Conservation (phyloP, 768 basidiomycete species). For the Galerina sulciceps region DNA sequence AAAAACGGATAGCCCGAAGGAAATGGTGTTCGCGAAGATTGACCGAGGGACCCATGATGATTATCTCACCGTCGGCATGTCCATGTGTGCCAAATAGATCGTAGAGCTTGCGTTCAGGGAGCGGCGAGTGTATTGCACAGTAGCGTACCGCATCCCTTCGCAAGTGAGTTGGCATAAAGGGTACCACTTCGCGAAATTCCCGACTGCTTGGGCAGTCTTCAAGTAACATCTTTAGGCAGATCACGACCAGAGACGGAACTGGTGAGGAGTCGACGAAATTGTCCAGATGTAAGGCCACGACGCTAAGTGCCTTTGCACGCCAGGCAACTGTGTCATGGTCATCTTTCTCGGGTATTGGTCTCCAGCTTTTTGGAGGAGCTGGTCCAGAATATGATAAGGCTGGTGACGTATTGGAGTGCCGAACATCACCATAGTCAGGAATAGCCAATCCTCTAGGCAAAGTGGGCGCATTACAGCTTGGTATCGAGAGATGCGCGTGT, state of each 20-base stretch:
- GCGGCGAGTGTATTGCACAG: conserved; percentile 59
- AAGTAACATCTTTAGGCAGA: conserved; percentile 61
- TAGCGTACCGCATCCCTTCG: conserved; percentile 62
- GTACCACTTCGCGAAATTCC: conserved; percentile 51
- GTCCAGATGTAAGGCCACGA: conserved; percentile 45
- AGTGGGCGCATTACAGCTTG: conserved; percentile 45
- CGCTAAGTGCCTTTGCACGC: conserved; percentile 60
- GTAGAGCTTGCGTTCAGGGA: conserved; percentile 52
- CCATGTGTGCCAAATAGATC: conserved; percentile 52
- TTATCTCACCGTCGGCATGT: conserved; percentile 65
- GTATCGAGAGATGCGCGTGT: conserved; percentile 31
- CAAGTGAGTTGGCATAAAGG: conserved; percentile 62
- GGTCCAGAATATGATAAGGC: conserved; percentile 47
- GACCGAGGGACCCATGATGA: conserved; percentile 63
- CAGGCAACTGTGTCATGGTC: conserved; percentile 39
- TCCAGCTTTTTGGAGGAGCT: conserved; percentile 64
- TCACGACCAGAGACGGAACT: conserved; percentile 54
- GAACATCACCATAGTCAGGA: conserved; percentile 15
- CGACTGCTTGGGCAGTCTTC: conserved; percentile 36
- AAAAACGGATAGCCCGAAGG: not conserved
- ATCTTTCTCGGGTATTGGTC: conserved; percentile 31
- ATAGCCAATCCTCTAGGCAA: conserved; percentile 45
- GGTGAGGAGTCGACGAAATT: conserved; percentile 20
- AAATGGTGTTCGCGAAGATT: conserved; percentile 49
- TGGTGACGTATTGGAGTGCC: not conserved